Evolutionary conservation across 1,284 basidiomycete genomes (phyloP).

Genomic region (Vanrija sp.): DNA sequence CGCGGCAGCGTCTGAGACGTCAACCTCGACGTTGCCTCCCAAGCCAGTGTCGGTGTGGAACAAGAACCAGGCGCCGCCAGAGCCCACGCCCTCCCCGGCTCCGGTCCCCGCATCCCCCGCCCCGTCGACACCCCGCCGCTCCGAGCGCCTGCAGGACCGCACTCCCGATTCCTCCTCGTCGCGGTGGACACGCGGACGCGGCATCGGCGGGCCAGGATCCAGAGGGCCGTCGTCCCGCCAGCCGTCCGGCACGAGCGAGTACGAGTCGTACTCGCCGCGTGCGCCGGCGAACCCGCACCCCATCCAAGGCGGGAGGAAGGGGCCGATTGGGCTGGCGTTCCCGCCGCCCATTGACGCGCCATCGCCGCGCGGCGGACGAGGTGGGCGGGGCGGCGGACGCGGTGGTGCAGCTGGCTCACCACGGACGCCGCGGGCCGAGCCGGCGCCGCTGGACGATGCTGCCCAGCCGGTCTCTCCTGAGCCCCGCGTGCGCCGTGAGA

Average conservation of each 20-base stretch:
- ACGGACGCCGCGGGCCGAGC: background rate
- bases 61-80: background rate
- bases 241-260: background rate
- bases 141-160: background rate
- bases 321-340: constrained; percentile 34
- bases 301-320: constrained; percentile 35
- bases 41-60: constrained; percentile 3
- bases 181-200: background rate
- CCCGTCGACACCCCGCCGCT: background rate
- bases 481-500: constrained; percentile 29
- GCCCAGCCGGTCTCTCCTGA: constrained; percentile 1
- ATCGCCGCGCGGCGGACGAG: constrained; percentile 1
- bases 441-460: background rate
- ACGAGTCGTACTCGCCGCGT: background rate
- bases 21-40: background rate
- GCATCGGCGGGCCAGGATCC: background rate
- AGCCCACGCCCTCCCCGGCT: background rate
- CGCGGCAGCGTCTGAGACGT: background rate
- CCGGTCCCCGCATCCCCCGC: background rate
- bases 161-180: background rate
- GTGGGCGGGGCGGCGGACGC: background rate
- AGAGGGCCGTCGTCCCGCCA: background rate
- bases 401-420: too few species aligned
- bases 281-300: constrained; percentile 25
- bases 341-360: constrained; percentile 27